These are phyloP conservation scores for Globisporangium irregulare DNA, from an alignment of 352 stramenopile species.

Conservation along the genomic window DNA sequence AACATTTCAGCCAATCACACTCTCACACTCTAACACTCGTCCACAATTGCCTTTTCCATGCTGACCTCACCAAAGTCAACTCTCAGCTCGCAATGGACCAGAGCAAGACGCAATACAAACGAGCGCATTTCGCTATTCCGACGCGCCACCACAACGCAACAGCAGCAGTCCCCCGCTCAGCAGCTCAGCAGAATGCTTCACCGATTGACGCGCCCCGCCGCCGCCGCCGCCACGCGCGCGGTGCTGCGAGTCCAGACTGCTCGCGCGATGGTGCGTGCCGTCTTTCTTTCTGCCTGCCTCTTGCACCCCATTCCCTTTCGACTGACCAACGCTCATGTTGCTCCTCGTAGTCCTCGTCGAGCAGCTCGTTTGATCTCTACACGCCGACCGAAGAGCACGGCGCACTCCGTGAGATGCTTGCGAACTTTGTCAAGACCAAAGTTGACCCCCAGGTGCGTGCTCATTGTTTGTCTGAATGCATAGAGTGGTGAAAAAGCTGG, in stretches of 20 bases:
- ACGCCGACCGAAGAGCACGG: constrained; percentile 88
- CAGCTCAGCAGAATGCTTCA: constrained; percentile 9
- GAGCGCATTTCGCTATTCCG: background rate
- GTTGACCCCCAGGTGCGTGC: constrained; percentile 93
- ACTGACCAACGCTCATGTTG: background rate
- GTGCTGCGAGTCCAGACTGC: constrained; percentile 4
- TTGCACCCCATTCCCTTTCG: background rate
- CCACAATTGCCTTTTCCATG: background rate
- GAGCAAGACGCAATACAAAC: background rate
- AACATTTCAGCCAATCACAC: constrained; percentile 15
- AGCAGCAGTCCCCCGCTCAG: background rate
- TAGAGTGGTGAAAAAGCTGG: background rate
- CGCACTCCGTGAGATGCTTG: constrained; percentile 92
- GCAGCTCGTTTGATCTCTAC: constrained; percentile 66
- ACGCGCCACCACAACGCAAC: background rate
- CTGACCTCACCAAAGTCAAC: background rate
- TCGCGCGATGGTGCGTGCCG: constrained; percentile 4
- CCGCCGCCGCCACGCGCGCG: constrained; percentile 13
- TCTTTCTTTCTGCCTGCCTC: background rate
- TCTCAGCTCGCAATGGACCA: background rate
- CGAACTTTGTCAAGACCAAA: constrained; percentile 92
- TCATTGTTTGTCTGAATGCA: background rate
- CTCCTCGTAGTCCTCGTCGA: constrained; percentile 12
- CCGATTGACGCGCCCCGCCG: constrained; percentile 26
- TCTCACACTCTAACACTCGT: background rate